phyloP scores from a whole-genome alignment of 306 rosid genomes.

The Potentilla sterilis region DNA sequence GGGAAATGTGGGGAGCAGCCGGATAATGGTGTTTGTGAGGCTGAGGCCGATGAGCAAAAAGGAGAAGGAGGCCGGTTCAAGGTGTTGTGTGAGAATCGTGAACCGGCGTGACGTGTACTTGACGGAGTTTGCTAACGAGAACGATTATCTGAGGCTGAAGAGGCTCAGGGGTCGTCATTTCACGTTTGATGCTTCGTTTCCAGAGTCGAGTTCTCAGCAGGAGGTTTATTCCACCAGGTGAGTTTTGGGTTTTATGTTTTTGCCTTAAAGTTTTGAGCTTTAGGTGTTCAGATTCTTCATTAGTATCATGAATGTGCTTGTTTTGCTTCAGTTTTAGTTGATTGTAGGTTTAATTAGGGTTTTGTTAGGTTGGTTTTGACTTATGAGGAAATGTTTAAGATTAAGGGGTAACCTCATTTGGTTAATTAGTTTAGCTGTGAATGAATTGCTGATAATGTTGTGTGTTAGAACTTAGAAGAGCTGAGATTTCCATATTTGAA shows the following conservation, averaged over 20 bases:
- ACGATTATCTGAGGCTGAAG: conserved; percentile 78
- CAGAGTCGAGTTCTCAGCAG: conserved; percentile 65
- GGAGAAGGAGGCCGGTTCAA: conserved; percentile 68
- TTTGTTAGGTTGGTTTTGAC: too few species aligned
- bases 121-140: conserved; percentile 74
- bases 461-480: background rate
- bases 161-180: conserved; percentile 80
- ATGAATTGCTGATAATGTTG: background rate
- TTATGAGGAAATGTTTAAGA: background rate
- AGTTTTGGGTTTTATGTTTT: conserved; percentile 30
- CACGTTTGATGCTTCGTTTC: conserved; percentile 76
- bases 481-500: background rate
- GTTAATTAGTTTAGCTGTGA: too few species aligned
- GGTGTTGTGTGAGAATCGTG: conserved; percentile 69
- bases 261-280: background rate
- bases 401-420: background rate
- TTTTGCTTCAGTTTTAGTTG: background rate
- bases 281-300: background rate
- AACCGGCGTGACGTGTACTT: conserved; percentile 77
- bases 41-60: conserved; percentile 84
- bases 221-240: conserved; percentile 88
- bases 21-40: conserved; percentile 85
- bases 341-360: too few species aligned
- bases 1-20: conserved; percentile 45
- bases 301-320: background rate